Base-by-base conservation (phyloP, 2,329 filamentous ascomycete species). In the Botryotinia globosa region DNA sequence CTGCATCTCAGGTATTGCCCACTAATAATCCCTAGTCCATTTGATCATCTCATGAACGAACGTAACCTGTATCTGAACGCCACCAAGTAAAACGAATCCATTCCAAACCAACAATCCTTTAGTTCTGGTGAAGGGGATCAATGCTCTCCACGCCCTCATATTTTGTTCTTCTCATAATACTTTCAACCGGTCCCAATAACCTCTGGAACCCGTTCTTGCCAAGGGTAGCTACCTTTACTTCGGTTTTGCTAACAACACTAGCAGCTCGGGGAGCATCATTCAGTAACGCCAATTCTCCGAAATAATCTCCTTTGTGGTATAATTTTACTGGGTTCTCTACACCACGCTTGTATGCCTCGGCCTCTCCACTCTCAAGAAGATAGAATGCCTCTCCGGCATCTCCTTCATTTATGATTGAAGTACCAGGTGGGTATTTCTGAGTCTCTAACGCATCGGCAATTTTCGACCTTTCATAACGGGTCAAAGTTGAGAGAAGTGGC, bases 371-470 rank as follows among this genome's bases (percentile, higher is more conserved):
- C 82, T 98, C 96, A 65, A 98, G 86, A 62, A 98, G 89, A 83
- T 92, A 99, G 83, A 99, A 98, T 1, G 93, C 91, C 80, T 97
- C 90, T 72, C 96, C 96, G 0, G 91, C 92, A 81, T 98, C 96
- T 69, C 96, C 96, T 83, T 98, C 94, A 73, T 86, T 87, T 83
- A 99, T 98, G 81, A 99, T 97, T 69, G 88, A 88, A n/a, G 90
- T 88, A 34, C 93, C 93, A 12, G 90, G 84, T 0, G 91, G 87
- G 81, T 91, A 97, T 80, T 97, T 98, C 81, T 91, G 90, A 16
- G 94, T 96, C 82, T 98, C 94, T 72, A 99, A 86, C 2, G 96
- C 95, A 83, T 98, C 96, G 74, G 96, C 95, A 81, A 99, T 98
- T 86, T 99, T 99, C 80, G 93, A 94, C 73, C 96, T 91, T 84